phyloP scores from a whole-genome alignment of 2,329 filamentous ascomycete genomes.

The Pestalotiopsis sp. region DNA sequence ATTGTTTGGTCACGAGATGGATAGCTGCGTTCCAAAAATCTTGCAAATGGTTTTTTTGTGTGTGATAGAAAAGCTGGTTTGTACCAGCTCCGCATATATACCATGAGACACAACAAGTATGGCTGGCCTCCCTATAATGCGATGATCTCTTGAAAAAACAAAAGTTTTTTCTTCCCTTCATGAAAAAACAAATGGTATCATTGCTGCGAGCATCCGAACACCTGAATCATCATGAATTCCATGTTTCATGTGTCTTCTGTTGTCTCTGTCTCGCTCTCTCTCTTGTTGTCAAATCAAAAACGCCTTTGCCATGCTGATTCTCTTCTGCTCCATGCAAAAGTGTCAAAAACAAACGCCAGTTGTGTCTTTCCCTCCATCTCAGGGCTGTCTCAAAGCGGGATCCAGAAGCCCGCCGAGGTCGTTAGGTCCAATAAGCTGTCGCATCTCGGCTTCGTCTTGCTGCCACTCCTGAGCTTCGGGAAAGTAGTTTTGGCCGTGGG shows the following conservation, averaged over 20 bases:
- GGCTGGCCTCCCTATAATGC: neutral
- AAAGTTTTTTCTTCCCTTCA: neutral
- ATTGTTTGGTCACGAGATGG: neutral
- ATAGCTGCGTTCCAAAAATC: neutral
- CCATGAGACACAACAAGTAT: neutral
- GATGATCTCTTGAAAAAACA: neutral
- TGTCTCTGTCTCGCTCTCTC: neutral
- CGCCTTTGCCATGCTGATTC: neutral
- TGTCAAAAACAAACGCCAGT: neutral
- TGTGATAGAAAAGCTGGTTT: neutral
- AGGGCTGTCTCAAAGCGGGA: conserved; percentile 20
- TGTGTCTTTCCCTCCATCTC: neutral
- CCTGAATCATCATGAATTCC: neutral
- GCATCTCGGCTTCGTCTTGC: conserved; percentile 46
- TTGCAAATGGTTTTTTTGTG: neutral
- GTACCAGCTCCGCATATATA: neutral
- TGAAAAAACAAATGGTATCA: neutral
- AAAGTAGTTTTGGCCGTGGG: conserved; percentile 28
- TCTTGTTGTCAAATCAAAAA: conserved; percentile 8
- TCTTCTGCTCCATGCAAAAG: neutral
- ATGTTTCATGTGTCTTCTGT: neutral
- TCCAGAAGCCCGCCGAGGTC: conserved; percentile 27
- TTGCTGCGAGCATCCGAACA: neutral
- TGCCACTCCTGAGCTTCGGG: conserved; percentile 40
- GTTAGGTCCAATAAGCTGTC: conserved; percentile 33